These are phyloP conservation scores for Gnetum montanum DNA, from an alignment of 75 land plant species.

Conservation along the genomic window DNA sequence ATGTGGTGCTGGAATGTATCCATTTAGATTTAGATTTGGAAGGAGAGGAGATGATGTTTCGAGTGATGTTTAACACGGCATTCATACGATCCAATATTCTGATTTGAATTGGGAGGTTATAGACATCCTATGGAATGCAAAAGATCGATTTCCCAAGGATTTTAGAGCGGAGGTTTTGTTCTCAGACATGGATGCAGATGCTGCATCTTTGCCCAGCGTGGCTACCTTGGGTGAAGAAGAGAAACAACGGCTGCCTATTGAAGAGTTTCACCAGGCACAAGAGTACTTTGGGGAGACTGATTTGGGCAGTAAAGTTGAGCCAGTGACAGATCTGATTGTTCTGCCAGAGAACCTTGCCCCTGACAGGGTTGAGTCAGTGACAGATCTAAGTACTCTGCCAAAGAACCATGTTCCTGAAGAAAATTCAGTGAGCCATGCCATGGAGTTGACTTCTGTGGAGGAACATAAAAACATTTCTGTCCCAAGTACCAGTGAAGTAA, in stretches of 20 bases:
- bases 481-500: neutral
- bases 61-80: constrained; percentile 96
- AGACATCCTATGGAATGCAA: constrained; percentile 96
- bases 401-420: neutral
- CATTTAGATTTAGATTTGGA: constrained; percentile 83
- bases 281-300: constrained; percentile 92
- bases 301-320: constrained; percentile 63
- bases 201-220: constrained; percentile 50
- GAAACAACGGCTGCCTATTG: constrained; percentile 87
- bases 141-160: constrained; percentile 82
- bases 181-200: constrained; percentile 51
- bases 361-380: constrained; percentile 6
- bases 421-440: too few relatives aligned
- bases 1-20: constrained; percentile 93
- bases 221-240: constrained; percentile 71
- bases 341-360: constrained; percentile 17
- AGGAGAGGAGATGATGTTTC: constrained; percentile 98
- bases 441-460: too few relatives aligned
- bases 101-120: constrained; percentile 78
- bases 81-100: constrained; percentile 94
- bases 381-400: too few relatives aligned
- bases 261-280: constrained; percentile 89
- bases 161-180: constrained; percentile 84
- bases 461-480: constrained; percentile 4
- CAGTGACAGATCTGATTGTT: constrained; percentile 21